phyloP scores from a whole-genome alignment of 2,329 filamentous ascomycete species.

The Diplodia intermedia region DNA sequence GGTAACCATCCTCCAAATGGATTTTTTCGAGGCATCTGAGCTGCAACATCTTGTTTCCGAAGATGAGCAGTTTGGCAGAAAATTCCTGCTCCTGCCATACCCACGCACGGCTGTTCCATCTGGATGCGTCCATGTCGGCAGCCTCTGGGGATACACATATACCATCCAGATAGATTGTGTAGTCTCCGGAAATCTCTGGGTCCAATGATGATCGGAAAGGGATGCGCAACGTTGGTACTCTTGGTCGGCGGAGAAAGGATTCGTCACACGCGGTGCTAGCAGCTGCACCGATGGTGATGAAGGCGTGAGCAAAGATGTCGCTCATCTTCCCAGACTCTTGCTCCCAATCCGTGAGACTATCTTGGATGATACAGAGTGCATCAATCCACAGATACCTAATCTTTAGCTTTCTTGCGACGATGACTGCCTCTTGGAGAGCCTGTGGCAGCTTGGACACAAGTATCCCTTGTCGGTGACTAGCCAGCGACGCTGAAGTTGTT shows the following conservation, averaged over 20 bases:
- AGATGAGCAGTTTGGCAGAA: not conserved
- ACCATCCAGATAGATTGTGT: not conserved
- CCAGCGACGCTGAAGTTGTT: not conserved
- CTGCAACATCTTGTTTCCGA: not conserved
- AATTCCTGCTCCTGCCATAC: conserved; percentile 12
- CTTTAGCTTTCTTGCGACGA: conserved; percentile 1
- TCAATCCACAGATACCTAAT: conserved; percentile 24
- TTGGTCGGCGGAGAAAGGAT: not conserved
- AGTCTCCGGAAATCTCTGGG: not conserved
- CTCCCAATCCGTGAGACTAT: not conserved
- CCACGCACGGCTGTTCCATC: conserved; percentile 3
- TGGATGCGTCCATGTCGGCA: not conserved
- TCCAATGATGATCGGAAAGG: not conserved
- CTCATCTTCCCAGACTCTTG: conserved; percentile 5
- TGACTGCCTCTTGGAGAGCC: conserved; percentile 25
- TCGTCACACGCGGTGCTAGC: not conserved
- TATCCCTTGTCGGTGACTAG: not conserved
- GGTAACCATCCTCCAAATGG: not conserved
- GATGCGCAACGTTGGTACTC: not conserved
- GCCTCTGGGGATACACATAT: too few species aligned
- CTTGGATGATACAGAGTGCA: conserved; percentile 17
- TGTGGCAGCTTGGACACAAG: conserved; percentile 1
- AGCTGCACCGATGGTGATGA: not conserved
- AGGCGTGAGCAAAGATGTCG: conserved; percentile 6
- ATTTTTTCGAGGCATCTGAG: not conserved